Percentiles rank a stretch among this genome's conserved stretches.
phyloP scores from a whole-genome alignment of 1,139 yeast species.

The Suhomyces coccinellae region DNA sequence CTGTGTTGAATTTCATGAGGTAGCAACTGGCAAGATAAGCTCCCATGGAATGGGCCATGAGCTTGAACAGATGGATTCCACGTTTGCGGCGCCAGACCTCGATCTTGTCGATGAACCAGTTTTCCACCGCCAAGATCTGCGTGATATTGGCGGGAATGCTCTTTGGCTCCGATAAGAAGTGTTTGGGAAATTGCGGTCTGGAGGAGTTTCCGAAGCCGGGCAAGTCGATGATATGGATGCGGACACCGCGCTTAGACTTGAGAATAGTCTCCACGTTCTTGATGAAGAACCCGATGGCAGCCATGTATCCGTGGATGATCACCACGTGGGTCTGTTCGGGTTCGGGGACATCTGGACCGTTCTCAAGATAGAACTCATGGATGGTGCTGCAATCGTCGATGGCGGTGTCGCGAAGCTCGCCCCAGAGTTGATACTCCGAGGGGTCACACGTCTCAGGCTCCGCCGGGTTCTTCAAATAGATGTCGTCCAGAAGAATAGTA shows the following conservation, averaged over 20 bases:
- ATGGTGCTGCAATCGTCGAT: slow-evolving; percentile 33
- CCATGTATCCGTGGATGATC: slow-evolving; percentile 49
- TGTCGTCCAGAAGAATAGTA: slow-evolving; percentile 35
- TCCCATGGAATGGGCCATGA: slow-evolving; percentile 49
- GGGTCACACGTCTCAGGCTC: not conserved
- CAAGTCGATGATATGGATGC: slow-evolving; percentile 39
- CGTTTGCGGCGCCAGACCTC: slow-evolving; percentile 39
- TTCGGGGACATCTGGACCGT: slow-evolving; percentile 20
- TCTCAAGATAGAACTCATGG: slow-evolving; percentile 41
- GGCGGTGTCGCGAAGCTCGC: slow-evolving; percentile 34
- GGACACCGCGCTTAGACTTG: slow-evolving; percentile 33
- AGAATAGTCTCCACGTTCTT: slow-evolving; percentile 39
- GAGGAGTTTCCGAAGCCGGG: slow-evolving; percentile 51
- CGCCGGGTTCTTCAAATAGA: slow-evolving; percentile 20
- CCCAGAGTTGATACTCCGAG: slow-evolving; percentile 9
- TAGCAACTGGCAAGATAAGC: slow-evolving; percentile 45
- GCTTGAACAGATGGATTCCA: slow-evolving; percentile 28
- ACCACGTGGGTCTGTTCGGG: slow-evolving; percentile 29
- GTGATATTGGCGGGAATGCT: slow-evolving; percentile 26
- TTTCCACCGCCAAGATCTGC: slow-evolving; percentile 38
- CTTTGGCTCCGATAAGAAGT: slow-evolving; percentile 27
- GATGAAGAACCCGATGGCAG: slow-evolving; percentile 46
- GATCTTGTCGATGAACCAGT: slow-evolving; percentile 45
- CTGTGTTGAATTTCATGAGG: slow-evolving; percentile 39
- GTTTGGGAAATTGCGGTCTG: slow-evolving; percentile 39